A percentile compares a stretch with the other conserved stretches of the same genome.
Evolutionary conservation across 2,329 filamentous ascomycete genomes (phyloP).

Genomic region (Sphaerulina populicola): DNA sequence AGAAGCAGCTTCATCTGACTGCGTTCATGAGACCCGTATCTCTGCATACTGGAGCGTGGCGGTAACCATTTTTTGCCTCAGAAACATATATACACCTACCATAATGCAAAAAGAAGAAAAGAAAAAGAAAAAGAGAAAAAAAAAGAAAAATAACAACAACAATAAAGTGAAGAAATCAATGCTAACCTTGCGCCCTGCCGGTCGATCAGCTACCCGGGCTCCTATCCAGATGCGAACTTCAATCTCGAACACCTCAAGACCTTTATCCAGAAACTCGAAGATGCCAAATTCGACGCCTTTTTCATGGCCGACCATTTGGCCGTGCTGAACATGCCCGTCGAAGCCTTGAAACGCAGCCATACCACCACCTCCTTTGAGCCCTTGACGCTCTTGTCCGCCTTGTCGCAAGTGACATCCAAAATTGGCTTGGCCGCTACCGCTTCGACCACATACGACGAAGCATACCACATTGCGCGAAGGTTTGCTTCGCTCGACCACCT

Average conservation of each 20-base stretch:
- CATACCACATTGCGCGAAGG: slow-evolving; percentile 32
- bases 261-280: slow-evolving; percentile 47
- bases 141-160: too few species aligned
- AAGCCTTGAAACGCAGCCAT: slow-evolving; percentile 50
- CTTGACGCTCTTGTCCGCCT: slow-evolving; percentile 35
- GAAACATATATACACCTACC: too few species aligned
- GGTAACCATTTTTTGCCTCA: slow-evolving; percentile 6
- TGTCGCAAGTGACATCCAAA: slow-evolving; percentile 40
- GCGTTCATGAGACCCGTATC: slow-evolving; percentile 36
- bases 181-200: not conserved
- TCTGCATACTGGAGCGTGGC: slow-evolving; percentile 46
- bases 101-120: too few species aligned
- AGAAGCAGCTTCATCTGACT: slow-evolving; percentile 45
- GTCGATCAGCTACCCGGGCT: slow-evolving; percentile 41
- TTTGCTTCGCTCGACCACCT: slow-evolving; percentile 36
- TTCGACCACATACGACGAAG: slow-evolving; percentile 34
- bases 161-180: too few species aligned
- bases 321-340: slow-evolving; percentile 39
- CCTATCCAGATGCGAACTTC: slow-evolving; percentile 52
- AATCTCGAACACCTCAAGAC: slow-evolving; percentile 46
- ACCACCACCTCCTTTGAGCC: slow-evolving; percentile 52
- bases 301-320: slow-evolving; percentile 45
- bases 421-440: slow-evolving; percentile 36
- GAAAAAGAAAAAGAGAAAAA: too few species aligned
- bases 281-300: slow-evolving; percentile 45